phyloP scores from a whole-genome alignment of 2,329 filamentous ascomycete genomes.

The Colletotrichum falcatum region DNA sequence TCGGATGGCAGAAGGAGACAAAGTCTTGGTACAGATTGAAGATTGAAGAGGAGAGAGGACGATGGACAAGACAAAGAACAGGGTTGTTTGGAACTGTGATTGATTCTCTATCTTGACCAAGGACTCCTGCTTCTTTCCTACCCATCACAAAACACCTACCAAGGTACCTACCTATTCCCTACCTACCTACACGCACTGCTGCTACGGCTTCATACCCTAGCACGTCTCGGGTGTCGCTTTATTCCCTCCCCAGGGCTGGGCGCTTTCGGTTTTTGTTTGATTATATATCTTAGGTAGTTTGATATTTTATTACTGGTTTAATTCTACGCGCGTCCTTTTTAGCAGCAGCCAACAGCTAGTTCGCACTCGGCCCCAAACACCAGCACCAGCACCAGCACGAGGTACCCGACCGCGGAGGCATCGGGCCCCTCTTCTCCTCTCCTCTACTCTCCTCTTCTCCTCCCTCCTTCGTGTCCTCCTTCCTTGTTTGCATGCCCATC shows the following conservation, averaged over 20 bases:
- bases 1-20: neutral
- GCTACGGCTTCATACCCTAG: neutral
- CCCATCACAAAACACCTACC: neutral
- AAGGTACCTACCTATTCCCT: too few relatives aligned
- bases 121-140: neutral
- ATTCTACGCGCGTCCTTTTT: slow-evolving; percentile 1
- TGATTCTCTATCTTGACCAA: neutral
- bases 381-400: neutral
- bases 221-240: neutral
- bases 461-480: neutral
- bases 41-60: neutral
- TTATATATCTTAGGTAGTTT: neutral
- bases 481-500: slow-evolving; percentile 2
- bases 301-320: neutral
- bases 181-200: neutral
- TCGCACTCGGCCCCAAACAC: neutral
- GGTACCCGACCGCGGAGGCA: neutral
- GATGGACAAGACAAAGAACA: neutral
- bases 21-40: neutral
- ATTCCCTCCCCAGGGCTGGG: neutral
- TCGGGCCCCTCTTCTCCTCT: neutral
- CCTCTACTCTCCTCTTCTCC: neutral
- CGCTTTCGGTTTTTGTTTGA: neutral
- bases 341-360: neutral
- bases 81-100: slow-evolving; percentile 3